These are phyloP conservation scores for Cocos nucifera DNA, from an alignment of 176 grass and related monocot genomes.

Conservation along the genomic window DNA sequence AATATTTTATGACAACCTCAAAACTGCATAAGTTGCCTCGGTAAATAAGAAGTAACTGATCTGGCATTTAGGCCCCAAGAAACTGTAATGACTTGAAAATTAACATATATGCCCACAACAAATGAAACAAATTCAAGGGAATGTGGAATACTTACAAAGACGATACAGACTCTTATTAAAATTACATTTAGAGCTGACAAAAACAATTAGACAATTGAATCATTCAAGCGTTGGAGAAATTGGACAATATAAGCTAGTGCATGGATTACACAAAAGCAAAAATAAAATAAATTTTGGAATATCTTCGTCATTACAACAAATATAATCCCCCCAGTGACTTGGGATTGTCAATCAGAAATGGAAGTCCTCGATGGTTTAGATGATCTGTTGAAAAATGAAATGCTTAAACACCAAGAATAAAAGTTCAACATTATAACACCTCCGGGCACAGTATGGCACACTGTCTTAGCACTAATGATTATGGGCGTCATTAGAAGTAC, in stretches of 20 bases:
- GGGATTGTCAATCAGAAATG: too few relatives aligned
- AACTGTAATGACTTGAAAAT: constrained; percentile 13
- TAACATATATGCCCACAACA: neutral
- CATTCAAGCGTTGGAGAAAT: too few relatives aligned
- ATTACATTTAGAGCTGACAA: too few relatives aligned
- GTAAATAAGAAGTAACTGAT: constrained; percentile 10
- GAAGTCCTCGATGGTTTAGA: too few relatives aligned
- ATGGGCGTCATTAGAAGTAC: constrained; percentile 39
- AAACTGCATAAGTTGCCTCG: constrained; percentile 30
- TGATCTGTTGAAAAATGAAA: too few relatives aligned
- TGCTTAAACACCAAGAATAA: neutral
- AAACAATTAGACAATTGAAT: too few relatives aligned
- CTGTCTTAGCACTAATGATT: constrained; percentile 32
- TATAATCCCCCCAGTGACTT: too few relatives aligned
- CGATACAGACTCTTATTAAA: too few relatives aligned
- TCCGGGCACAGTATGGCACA: constrained; percentile 15
- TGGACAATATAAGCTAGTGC: too few relatives aligned
- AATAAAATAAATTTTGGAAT: too few relatives aligned
- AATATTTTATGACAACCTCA: constrained; percentile 38
- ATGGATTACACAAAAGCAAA: too few relatives aligned
- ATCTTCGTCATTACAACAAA: too few relatives aligned
- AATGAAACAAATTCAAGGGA: neutral
- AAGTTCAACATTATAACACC: neutral
- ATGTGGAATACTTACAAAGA: neutral
- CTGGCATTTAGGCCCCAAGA: constrained; percentile 17